Evolutionary conservation across 2,329 filamentous ascomycete species (phyloP).

Genomic region (Fusarium metavorans): DNA sequence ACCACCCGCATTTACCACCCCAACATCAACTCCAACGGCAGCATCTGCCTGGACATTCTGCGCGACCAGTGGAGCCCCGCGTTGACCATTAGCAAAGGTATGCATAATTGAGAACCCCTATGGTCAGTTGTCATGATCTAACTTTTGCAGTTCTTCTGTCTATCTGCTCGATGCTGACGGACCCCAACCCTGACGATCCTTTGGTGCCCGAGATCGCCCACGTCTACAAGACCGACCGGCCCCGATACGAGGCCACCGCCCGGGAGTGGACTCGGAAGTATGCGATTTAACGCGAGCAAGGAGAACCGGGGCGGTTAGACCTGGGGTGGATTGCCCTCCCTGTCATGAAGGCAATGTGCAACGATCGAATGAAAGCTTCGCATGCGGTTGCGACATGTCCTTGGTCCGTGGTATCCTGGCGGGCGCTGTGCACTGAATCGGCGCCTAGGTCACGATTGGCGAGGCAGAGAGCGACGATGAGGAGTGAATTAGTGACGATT

Average conservation of each 20-base stretch:
- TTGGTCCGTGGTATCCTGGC: slow-evolving; percentile 30
- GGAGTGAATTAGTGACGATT: slow-evolving; percentile 37
- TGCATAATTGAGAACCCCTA: slow-evolving; percentile 33
- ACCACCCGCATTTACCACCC: slow-evolving; percentile 99
- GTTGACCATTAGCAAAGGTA: slow-evolving; percentile 98
- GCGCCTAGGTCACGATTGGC: slow-evolving; percentile 38
- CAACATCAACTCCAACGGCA: slow-evolving; percentile 99
- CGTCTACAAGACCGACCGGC: slow-evolving; percentile 99
- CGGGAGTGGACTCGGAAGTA: slow-evolving; percentile 99
- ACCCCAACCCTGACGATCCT: slow-evolving; percentile 98
- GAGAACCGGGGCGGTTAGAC: slow-evolving; percentile 40
- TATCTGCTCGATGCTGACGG: slow-evolving; percentile 99
- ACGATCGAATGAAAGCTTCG: slow-evolving; percentile 44
- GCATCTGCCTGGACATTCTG: slow-evolving; percentile 98
- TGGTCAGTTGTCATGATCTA: slow-evolving; percentile 13
- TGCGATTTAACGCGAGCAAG: slow-evolving; percentile 75
- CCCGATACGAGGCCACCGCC: slow-evolving; percentile 95
- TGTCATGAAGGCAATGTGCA: slow-evolving; percentile 44
- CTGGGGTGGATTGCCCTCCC: slow-evolving; percentile 45
- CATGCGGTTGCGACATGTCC: slow-evolving; percentile 39
- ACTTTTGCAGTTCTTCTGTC: slow-evolving; percentile 84
- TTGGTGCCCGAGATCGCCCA: slow-evolving; percentile 99
- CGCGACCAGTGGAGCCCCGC: slow-evolving; percentile 99
- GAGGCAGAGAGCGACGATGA: slow-evolving; percentile 43
- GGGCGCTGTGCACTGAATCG: slow-evolving; percentile 32